Percentiles rank a stretch among this genome's conserved stretches.
Conservation (phyloP, 2,329 filamentous ascomycete genomes). For the Capronia epimyces region DNA sequence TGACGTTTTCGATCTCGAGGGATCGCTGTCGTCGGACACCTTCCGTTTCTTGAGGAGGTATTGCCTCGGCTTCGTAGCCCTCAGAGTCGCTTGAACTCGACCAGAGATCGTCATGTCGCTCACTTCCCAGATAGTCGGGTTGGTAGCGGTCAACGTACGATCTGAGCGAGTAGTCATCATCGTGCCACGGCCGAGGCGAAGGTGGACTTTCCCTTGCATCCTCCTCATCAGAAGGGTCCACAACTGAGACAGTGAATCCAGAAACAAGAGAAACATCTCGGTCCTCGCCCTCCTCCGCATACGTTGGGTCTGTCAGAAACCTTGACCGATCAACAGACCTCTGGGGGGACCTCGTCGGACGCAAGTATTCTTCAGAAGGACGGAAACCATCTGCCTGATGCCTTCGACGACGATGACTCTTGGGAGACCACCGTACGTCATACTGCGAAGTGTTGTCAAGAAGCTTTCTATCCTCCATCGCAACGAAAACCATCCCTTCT, state of each 20-base stretch:
- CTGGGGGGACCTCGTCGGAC: conserved; percentile 35
- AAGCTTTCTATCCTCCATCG: conserved; percentile 76
- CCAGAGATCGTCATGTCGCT: conserved; percentile 14
- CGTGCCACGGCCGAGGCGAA: conserved; percentile 27
- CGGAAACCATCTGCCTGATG: conserved; percentile 25
- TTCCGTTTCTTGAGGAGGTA: conserved; percentile 2
- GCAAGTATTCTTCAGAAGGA: conserved; percentile 40
- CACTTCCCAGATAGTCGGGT: conserved; percentile 18
- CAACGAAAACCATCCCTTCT: conserved; percentile 86
- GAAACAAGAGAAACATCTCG: conserved; percentile 13
- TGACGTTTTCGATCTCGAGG: conserved; percentile 9
- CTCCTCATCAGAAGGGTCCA: conserved; percentile 21
- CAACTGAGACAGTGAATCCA: conserved; percentile 22
- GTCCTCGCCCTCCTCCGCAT: conserved; percentile 8
- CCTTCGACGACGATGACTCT: conserved; percentile 32
- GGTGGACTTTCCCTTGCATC: conserved; percentile 6
- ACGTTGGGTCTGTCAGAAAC: conserved; percentile 24
- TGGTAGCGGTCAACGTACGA: conserved; percentile 26
- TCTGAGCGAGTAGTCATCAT: conserved; percentile 22
- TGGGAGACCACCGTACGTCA: conserved; percentile 59
- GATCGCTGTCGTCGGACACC: conserved; percentile 9
- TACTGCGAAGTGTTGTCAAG: conserved; percentile 68
- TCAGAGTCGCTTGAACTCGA: conserved; percentile 23
- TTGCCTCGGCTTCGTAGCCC: conserved; percentile 11
- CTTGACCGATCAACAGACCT: conserved; percentile 32